A percentile compares a stretch with the other conserved stretches of the same genome.
These are phyloP conservation scores for Allantophomopsis cytisporea DNA, from an alignment of 2,329 filamentous ascomycete genomes.

Conservation along the genomic window DNA sequence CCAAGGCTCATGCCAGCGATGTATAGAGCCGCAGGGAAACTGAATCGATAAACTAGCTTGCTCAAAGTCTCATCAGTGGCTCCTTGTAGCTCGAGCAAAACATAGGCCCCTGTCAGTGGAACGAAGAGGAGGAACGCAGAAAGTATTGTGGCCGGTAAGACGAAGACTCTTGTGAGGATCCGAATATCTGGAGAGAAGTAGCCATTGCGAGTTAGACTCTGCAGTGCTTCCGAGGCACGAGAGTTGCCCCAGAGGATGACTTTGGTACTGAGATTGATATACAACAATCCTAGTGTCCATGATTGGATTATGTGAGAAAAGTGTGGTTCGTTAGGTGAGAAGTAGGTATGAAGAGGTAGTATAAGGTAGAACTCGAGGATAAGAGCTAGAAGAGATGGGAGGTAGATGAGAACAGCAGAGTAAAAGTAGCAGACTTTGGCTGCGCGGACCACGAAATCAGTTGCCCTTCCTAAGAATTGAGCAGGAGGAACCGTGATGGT, in stretches of 20 bases:
- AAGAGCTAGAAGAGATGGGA: slow-evolving; percentile 68
- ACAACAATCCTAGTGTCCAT: slow-evolving; percentile 87
- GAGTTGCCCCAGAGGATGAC: slow-evolving; percentile 55
- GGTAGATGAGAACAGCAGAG: slow-evolving; percentile 57
- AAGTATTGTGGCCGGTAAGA: slow-evolving; percentile 60
- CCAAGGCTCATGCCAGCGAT: slow-evolving; percentile 28
- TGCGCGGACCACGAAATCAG: slow-evolving; percentile 7
- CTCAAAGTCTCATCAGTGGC: slow-evolving; percentile 16
- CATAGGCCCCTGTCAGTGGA: slow-evolving; percentile 47
- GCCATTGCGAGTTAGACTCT: slow-evolving; percentile 59
- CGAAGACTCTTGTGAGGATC: slow-evolving; percentile 72
- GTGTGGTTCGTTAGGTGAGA: slow-evolving; percentile 32
- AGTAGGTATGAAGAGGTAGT: slow-evolving; percentile 46
- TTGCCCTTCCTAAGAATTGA: slow-evolving; percentile 11
- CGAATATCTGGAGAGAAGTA: slow-evolving; percentile 67
- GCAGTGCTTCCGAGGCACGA: slow-evolving; percentile 60
- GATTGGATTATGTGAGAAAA: slow-evolving; percentile 81
- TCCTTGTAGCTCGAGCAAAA: slow-evolving; percentile 27
- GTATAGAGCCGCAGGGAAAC: slow-evolving; percentile 50
- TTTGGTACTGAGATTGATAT: slow-evolving; percentile 66
- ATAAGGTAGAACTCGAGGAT: slow-evolving; percentile 81
- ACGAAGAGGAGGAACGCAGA: slow-evolving; percentile 46
- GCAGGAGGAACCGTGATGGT: slow-evolving; percentile 13
- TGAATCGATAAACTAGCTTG: slow-evolving; percentile 40
- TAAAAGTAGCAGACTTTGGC: slow-evolving; percentile 58